Percentiles rank a stretch among this genome's conserved stretches.
phyloP scores from a whole-genome alignment of 2,329 filamentous ascomycete genomes.

The Aspergillus thermomutatus region DNA sequence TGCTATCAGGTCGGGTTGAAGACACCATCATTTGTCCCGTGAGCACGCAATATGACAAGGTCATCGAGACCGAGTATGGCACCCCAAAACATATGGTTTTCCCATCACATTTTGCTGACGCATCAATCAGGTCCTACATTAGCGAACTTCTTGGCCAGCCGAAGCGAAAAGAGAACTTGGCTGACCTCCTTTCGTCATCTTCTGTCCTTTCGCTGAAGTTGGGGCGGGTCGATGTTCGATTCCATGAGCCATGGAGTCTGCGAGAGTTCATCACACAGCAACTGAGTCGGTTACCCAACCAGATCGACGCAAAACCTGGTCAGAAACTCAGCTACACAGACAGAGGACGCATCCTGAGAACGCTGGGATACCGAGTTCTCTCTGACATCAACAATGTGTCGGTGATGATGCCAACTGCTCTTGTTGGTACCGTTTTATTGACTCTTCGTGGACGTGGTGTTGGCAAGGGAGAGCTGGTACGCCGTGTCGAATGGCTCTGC shows the following conservation, averaged over 20 bases:
- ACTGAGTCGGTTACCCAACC: conserved; percentile 54
- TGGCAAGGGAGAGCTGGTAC: conserved; percentile 77
- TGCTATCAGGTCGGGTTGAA: conserved; percentile 80
- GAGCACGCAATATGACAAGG: conserved; percentile 97
- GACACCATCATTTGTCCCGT: conserved; percentile 94
- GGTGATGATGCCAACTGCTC: conserved; percentile 95
- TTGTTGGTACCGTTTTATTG: conserved; percentile 89
- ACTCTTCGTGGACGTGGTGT: conserved; percentile 90
- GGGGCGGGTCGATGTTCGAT: conserved; percentile 89
- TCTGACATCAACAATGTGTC: conserved; percentile 94
- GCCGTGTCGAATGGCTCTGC: conserved; percentile 87
- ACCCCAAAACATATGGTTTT: neutral
- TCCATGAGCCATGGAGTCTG: conserved; percentile 94
- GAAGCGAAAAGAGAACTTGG: conserved; percentile 91
- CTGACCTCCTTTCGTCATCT: conserved; percentile 83
- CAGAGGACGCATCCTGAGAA: conserved; percentile 72
- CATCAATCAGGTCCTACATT: conserved; percentile 68
- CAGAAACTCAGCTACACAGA: conserved; percentile 49
- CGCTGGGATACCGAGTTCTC: conserved; percentile 86
- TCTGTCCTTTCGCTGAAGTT: conserved; percentile 85
- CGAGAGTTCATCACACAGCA: conserved; percentile 78
- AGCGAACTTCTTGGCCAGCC: conserved; percentile 89
- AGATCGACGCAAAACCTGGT: conserved; percentile 32
- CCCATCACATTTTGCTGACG: conserved; percentile 7
- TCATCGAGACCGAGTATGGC: conserved; percentile 80